These are phyloP conservation scores for Emergomyces pasteurianus DNA, from an alignment of 2,329 filamentous ascomycete species.

Conservation along the genomic window DNA sequence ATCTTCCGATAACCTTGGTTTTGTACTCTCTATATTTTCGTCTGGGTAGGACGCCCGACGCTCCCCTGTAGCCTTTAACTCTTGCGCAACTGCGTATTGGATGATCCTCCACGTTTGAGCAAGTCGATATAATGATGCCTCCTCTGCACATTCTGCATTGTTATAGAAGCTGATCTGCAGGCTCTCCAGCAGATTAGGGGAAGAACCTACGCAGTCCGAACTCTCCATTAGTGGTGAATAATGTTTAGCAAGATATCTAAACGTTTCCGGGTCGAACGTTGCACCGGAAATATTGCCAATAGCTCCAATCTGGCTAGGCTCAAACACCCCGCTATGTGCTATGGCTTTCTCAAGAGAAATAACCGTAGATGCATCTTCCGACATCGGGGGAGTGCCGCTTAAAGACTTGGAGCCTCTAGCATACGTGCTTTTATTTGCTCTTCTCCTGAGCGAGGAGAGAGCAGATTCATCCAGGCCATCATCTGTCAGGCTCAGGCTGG, in stretches of 20 bases:
- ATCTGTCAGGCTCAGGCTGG: constrained; percentile 42
- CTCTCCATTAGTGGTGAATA: constrained; percentile 30
- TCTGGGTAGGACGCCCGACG: constrained; percentile 13
- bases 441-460: constrained; percentile 37
- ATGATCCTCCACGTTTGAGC: constrained; percentile 50
- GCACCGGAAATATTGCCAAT: constrained; percentile 38
- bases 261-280: constrained; percentile 29
- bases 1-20: constrained; percentile 22
- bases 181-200: constrained; percentile 17
- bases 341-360: constrained; percentile 42
- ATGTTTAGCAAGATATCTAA: constrained; percentile 31
- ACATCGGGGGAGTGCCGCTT: constrained; percentile 41
- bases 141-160: constrained; percentile 43
- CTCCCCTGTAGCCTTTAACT: constrained; percentile 33
- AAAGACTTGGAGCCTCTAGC: constrained; percentile 41
- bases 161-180: constrained; percentile 37
- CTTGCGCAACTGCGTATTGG: constrained; percentile 38
- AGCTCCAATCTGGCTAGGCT: constrained; percentile 38
- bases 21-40: constrained; percentile 9
- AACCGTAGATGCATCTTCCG: constrained; percentile 35
- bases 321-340: constrained; percentile 27
- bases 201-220: constrained; percentile 11
- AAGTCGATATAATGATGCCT: constrained; percentile 38
- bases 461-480: constrained; percentile 46
- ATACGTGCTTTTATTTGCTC: constrained; percentile 34